A percentile compares a stretch with the other conserved stretches of the same genome.
These are phyloP conservation scores for Escallonia rubra DNA, from an alignment of 129 eudicot genomes.

Conservation along the genomic window DNA sequence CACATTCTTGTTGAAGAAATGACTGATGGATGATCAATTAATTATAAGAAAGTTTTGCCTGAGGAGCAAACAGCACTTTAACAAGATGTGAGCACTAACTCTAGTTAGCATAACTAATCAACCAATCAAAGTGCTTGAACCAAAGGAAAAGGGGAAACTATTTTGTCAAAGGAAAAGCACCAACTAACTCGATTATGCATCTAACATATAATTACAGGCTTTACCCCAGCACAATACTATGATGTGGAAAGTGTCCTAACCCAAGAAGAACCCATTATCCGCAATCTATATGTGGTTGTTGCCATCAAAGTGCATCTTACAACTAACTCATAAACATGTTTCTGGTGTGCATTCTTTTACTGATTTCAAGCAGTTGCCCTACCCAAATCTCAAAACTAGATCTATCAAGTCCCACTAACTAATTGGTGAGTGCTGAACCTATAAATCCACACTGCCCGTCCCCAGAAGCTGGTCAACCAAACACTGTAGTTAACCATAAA, in stretches of 20 bases:
- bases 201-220: not conserved
- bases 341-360: not conserved
- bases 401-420: not conserved
- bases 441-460: too few relatives aligned
- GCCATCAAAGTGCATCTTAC: not conserved
- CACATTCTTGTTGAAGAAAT: not conserved
- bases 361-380: too few relatives aligned
- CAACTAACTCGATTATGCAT: not conserved
- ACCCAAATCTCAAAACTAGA: not conserved
- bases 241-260: not conserved
- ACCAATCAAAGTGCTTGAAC: conserved; percentile 6
- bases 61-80: not conserved
- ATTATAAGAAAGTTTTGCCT: not conserved
- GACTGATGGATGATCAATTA: not conserved
- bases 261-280: not conserved
- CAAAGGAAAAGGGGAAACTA: not conserved
- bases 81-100: not conserved
- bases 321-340: not conserved
- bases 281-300: not conserved
- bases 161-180: not conserved
- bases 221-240: not conserved
- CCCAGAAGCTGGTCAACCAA: too few relatives aligned
- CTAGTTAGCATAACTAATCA: not conserved
- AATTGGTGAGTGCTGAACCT: too few relatives aligned
- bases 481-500: too few relatives aligned